These are phyloP conservation scores for Zalerion maritima DNA, from an alignment of 495 filamentous ascomycete species.

Conservation along the genomic window DNA sequence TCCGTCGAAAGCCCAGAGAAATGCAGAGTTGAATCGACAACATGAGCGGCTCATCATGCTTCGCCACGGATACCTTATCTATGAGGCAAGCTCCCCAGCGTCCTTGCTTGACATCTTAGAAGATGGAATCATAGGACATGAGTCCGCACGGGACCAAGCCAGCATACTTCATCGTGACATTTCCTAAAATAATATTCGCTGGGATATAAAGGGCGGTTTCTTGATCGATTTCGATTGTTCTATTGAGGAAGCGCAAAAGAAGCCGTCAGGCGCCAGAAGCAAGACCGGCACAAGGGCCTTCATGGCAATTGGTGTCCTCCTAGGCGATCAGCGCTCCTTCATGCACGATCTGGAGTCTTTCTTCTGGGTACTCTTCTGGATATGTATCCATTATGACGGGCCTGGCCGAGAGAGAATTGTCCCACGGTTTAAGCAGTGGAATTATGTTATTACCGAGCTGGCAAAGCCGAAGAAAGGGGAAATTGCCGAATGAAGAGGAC, in stretches of 20 bases:
- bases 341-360: slow-evolving; percentile 39
- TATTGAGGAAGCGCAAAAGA: slow-evolving; percentile 16
- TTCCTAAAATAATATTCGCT: slow-evolving; percentile 25
- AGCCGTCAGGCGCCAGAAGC: slow-evolving; percentile 20
- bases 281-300: slow-evolving; percentile 31
- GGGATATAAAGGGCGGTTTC: slow-evolving; percentile 20
- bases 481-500: slow-evolving; percentile 9
- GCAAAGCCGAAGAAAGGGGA: slow-evolving; percentile 9
- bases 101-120: slow-evolving; percentile 24
- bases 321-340: slow-evolving; percentile 24
- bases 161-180: slow-evolving; percentile 23
- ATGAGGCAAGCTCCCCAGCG: slow-evolving; percentile 21
- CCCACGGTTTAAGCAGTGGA: slow-evolving; percentile 15
- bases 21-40: slow-evolving; percentile 18
- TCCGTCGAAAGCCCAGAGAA: slow-evolving; percentile 7
- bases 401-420: slow-evolving; percentile 7
- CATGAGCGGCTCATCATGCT: slow-evolving; percentile 26
- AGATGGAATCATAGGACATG: slow-evolving; percentile 20
- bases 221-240: slow-evolving; percentile 30
- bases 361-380: slow-evolving; percentile 40
- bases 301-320: slow-evolving; percentile 28
- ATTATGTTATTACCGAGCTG: slow-evolving; percentile 9
- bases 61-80: slow-evolving; percentile 25
- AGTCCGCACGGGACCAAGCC: slow-evolving; percentile 15
- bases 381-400: slow-evolving; percentile 27